Base-by-base conservation (phyloP, 805 yeast species). In the Middelhovenomyces tepae region DNA sequence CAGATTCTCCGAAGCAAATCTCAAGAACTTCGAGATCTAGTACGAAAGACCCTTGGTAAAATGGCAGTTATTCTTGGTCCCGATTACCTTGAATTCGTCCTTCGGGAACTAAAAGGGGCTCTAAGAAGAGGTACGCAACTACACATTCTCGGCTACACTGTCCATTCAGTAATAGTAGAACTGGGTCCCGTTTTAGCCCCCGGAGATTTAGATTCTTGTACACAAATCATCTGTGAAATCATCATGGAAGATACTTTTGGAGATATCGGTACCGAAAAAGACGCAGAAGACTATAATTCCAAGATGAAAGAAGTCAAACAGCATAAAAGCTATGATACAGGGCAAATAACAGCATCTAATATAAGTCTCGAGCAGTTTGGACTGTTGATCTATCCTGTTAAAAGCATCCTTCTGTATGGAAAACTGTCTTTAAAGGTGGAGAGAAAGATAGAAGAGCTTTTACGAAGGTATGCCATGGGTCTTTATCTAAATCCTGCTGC, bases 171-270 rank as follows among this genome's bases (percentile, higher is more conserved):
- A 23, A 57, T 91, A 34, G 70, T 71, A 1, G 66, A 73, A 6
- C 58, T 82, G 43, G 54, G 60, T 4, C 42, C 50, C 8, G 39
- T 44, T 4, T 55, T 83, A 27, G 38, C 50, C 0, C 80, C 72
- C 43, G 93, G 94, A 5, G 94, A 83, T 38, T 59, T 89, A 27
- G 91, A 86, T 53, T 65, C 74, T 7, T 54, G 64, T 31, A 71
- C 78, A 3, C 60, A 60, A 2, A 46, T 78, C 35, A 59, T 87
- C 8, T 76, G 78, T 44, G 75, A 73, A 15, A 64, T 85, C 10
- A 66, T 87, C 15, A 89, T 89, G 95, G 94, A 86, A 50, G 95
- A 89, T 50, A 70, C 76, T 3, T 87, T 91, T 56, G 98, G 98
- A 16, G 71, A 78, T 7, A 82, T 94, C 3, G 94, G 95, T 22